A percentile compares a stretch with the other conserved stretches of the same genome.
These are phyloP conservation scores for Ophiostoma quercus DNA, from an alignment of 2,329 filamentous ascomycete genomes.

Conservation along the genomic window DNA sequence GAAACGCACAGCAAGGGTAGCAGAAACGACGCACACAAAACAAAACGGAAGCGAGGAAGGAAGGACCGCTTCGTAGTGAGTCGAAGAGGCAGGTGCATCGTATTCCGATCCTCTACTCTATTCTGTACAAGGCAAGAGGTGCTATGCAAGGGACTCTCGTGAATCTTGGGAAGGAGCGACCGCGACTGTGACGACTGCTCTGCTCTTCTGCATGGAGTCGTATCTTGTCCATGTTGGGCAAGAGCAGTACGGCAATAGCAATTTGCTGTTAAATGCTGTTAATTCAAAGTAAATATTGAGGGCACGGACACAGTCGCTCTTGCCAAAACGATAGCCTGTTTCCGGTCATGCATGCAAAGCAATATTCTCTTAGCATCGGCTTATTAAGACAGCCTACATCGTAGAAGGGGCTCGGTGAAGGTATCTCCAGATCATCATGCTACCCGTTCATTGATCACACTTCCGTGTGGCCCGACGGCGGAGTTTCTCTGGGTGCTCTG, in stretches of 20 bases:
- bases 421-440: neutral
- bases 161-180: neutral
- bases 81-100: neutral
- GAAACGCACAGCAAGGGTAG: neutral
- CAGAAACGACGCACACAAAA: constrained; percentile 5
- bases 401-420: neutral
- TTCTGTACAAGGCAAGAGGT: neutral
- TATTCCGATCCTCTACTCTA: neutral
- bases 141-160: constrained; percentile 4
- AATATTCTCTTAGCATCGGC: neutral
- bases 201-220: neutral
- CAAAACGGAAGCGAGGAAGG: neutral
- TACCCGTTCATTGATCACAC: neutral
- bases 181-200: neutral
- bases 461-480: neutral
- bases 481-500: neutral
- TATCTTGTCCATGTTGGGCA: neutral
- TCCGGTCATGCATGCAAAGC: neutral
- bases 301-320: constrained; percentile 10
- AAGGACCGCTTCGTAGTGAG: neutral
- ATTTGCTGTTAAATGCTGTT: too few species aligned
- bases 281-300: neutral
- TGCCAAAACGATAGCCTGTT: constrained; percentile 9
- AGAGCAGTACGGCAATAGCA: neutral
- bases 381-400: neutral